Evolutionary conservation across 1,139 yeast species (phyloP), one percentile per base, ranked within the genome.

Genomic region (Suhomyces anneliseae): DNA sequence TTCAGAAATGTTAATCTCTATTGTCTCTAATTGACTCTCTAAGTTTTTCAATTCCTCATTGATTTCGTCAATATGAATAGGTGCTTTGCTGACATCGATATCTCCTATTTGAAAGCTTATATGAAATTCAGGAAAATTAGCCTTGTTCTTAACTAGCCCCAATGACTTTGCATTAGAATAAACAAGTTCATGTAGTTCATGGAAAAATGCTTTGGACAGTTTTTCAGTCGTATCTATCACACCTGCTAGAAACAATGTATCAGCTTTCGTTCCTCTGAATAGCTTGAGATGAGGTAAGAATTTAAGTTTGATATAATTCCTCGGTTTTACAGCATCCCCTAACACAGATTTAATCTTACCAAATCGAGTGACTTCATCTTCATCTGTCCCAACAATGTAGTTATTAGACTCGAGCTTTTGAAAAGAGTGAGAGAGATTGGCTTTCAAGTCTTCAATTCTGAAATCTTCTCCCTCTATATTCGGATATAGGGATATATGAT

Each of bases 401-500:
- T 33, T n/a, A 12, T 43, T 27, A 19, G 52, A 39, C 8, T 39
- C 11, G 39, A 55, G 32, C 3, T 39, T 36, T 7, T 19, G n/a
- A 7, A 55, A 27, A 9, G 55, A 44, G 8, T 43, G 43, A 7
- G 29, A 9, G 12, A 55, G 40, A 38, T 52, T 54, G 10, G 43
- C 44, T 3, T 33, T 37, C 39, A 59, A 45, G 32, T 50, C 52
- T 9, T 39, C 41, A 9, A 56, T 37, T 36, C 53, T 42, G 34
- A 53, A 52, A 2, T 42, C 43, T 7, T 54, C 52, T 4, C 52
- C 56, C 6, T 4, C 29, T 12, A 57, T 36, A 36, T 61, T 61
- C 12, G 59, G 56, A 35, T 45, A 53, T 7, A 60, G 33, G 1
- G 60, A 49, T 11, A 60, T 52, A 38, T 61, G 65, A 38, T 55